These are phyloP conservation scores for Apiotrichum gamsii DNA, from an alignment of 1,284 basidiomycete species.

Conservation along the genomic window DNA sequence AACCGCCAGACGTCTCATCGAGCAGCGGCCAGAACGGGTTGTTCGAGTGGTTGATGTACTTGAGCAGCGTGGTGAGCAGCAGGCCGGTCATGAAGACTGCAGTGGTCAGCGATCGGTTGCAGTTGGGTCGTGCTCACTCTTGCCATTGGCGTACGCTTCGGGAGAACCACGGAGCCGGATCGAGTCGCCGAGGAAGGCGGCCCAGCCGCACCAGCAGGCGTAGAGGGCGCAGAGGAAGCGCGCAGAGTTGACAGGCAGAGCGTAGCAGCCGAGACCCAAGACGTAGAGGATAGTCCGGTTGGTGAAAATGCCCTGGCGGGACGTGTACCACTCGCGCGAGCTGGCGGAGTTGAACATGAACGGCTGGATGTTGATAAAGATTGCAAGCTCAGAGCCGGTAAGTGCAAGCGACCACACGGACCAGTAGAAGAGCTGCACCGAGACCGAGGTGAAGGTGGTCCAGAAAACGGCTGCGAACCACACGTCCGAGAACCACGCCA, in stretches of 20 bases:
- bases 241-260: conserved; percentile 53
- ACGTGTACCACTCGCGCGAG: conserved; percentile 51
- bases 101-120: too few relatives aligned
- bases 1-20: conserved; percentile 60
- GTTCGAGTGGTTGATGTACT: conserved; percentile 70
- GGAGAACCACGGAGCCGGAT: conserved; percentile 51
- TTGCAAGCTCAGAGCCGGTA: conserved; percentile 65
- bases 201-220: conserved; percentile 54
- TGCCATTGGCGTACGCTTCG: conserved; percentile 48
- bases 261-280: conserved; percentile 59
- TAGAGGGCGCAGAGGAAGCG: conserved; percentile 58
- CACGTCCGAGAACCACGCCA: conserved; percentile 39
- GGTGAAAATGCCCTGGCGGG: conserved; percentile 52
- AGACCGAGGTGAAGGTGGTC: conserved; percentile 76
- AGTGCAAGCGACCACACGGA: conserved; percentile 73
- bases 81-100: conserved; percentile 63
- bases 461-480: conserved; percentile 66
- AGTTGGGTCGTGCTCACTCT: conserved; percentile 50
- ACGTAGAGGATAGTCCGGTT: conserved; percentile 53
- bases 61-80: conserved; percentile 63
- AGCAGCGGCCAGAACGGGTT: conserved; percentile 85
- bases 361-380: conserved; percentile 64
- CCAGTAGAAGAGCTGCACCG: conserved; percentile 83
- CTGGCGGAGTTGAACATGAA: conserved; percentile 54
- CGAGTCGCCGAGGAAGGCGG: conserved; percentile 58